Evolutionary conservation across 306 rosid genomes (phyloP), one percentile per base, ranked within the genome.

Genomic region (Arachis stenosperma): DNA sequence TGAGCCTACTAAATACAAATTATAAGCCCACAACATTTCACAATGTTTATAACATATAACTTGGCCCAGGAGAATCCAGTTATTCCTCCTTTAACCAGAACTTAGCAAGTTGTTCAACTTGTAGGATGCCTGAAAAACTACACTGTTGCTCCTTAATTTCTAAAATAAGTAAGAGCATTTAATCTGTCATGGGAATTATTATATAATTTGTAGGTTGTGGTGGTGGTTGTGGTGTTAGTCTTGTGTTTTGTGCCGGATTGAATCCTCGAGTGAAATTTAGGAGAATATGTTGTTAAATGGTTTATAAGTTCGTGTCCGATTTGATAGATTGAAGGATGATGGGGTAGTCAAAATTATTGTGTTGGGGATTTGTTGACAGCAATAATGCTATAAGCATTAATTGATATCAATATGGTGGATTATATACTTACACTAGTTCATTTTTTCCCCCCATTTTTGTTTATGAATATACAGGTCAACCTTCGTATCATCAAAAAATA

Each of bases 401-500:
- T 29, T 60, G 13, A 71, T 64, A 9, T 43, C 30, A 12, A 14
- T 59, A 51, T 36, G 29, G 59, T 44, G 13, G 59, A 64, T 79
- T 22, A 22, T 22, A 22, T 22, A 22, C 27, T 22, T 22, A 22
- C 27, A 22, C 1, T 1, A 22, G 27, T 22, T 22, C 27, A 22
- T 22, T 22, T 22, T 22, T 22, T 1, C 27, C 27, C 27, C 50
- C 50, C 27, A 17, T 61, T 71, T 27, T 42, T 81, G 71, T 51
- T 66, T 12, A 50, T 78, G 59, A 8, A 36, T 70, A 41, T 75
- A 48, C 54, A 87, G 95, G 81, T 89, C 86, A 46, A 51, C 84
- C 77, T 79, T 85, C 82, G 65, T 85, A 61, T 87, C 90, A 13
- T 79, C 87, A 0, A 88, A 85, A 9, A 81, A 85, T 74, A 71